phyloP scores from a whole-genome alignment of 495 filamentous ascomycete genomes.

The Trichoderma gamsii region DNA sequence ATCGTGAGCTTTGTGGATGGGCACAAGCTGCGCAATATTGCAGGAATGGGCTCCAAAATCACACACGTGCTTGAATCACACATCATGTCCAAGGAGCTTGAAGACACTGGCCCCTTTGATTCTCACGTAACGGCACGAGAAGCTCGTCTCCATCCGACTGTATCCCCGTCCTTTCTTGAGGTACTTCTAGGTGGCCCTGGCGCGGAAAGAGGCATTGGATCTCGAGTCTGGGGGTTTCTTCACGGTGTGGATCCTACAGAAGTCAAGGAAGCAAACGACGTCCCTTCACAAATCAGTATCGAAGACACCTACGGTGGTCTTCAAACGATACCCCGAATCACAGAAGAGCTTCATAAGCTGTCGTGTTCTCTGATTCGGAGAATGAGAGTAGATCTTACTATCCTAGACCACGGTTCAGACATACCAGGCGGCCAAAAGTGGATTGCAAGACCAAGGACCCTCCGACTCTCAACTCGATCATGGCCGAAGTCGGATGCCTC shows the following conservation, averaged over 20 bases:
- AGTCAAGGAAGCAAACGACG: constrained; percentile 61
- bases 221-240: constrained; percentile 54
- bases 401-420: constrained; percentile 37
- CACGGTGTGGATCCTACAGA: constrained; percentile 59
- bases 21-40: constrained; percentile 74
- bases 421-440: constrained; percentile 30
- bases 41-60: constrained; percentile 77
- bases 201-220: constrained; percentile 59
- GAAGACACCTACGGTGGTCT: constrained; percentile 78
- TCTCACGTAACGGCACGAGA: constrained; percentile 56
- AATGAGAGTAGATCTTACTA: constrained; percentile 70
- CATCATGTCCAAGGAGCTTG: constrained; percentile 42
- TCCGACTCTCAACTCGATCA: constrained; percentile 72
- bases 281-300: constrained; percentile 88
- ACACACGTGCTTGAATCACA: constrained; percentile 61
- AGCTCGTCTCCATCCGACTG: constrained; percentile 53
- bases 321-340: constrained; percentile 51
- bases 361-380: constrained; percentile 65
- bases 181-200: constrained; percentile 63
- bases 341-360: constrained; percentile 55
- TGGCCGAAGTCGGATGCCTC: constrained; percentile 46
- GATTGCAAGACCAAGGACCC: constrained; percentile 46
- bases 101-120: constrained; percentile 33
- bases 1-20: constrained; percentile 64
- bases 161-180: constrained; percentile 56